Percentiles rank a stretch among this genome's conserved stretches.
These are phyloP conservation scores for Eimeria tenella DNA, from an alignment of 169 alveolate species.

Conservation along the genomic window DNA sequence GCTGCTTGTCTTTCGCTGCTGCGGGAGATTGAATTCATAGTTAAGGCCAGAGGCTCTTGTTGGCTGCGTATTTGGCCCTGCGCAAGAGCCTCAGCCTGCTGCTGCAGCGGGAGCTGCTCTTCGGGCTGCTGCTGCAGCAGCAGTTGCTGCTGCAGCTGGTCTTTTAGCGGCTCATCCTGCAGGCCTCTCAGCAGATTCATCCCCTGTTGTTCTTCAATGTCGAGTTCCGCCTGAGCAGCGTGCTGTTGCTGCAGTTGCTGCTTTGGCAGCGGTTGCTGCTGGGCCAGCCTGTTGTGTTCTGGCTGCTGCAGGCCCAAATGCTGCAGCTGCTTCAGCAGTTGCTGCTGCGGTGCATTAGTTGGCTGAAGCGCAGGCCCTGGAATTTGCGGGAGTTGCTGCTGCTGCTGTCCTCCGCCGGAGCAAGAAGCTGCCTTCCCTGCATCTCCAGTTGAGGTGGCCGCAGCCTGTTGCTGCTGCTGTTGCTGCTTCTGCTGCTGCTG, in stretches of 20 bases:
- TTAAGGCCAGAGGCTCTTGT: no score
- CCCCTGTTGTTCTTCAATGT: not conserved
- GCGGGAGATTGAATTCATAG: not conserved
- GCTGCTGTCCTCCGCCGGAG: not conserved
- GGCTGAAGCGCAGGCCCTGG: not conserved
- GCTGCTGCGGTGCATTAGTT: not conserved
- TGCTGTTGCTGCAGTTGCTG: slow-evolving; percentile 31
- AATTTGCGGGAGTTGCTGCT: not conserved
- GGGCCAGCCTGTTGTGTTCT: not conserved
- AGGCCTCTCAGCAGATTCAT: not conserved
- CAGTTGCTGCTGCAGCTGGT: slow-evolving; percentile 26
- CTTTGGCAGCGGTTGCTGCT: not conserved
- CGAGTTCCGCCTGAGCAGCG: not conserved
- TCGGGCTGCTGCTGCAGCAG: slow-evolving; percentile 26
- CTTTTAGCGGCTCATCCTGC: slow-evolving; percentile 36
- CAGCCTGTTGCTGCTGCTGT: not conserved
- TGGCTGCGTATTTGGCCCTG: no score
- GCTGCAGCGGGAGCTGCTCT: slow-evolving; percentile 1
- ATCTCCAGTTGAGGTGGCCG: slow-evolving; percentile 6
- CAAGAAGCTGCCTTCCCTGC: not conserved
- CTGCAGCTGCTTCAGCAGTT: slow-evolving; percentile 5
- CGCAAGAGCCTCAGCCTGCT: not conserved
- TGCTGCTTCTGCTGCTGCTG: not conserved
- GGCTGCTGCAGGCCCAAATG: not conserved
- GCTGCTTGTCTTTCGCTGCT: slow-evolving; percentile 3